phyloP scores from a whole-genome alignment of 2,329 filamentous ascomycete species.

The Pseudocercospora eumusae region DNA sequence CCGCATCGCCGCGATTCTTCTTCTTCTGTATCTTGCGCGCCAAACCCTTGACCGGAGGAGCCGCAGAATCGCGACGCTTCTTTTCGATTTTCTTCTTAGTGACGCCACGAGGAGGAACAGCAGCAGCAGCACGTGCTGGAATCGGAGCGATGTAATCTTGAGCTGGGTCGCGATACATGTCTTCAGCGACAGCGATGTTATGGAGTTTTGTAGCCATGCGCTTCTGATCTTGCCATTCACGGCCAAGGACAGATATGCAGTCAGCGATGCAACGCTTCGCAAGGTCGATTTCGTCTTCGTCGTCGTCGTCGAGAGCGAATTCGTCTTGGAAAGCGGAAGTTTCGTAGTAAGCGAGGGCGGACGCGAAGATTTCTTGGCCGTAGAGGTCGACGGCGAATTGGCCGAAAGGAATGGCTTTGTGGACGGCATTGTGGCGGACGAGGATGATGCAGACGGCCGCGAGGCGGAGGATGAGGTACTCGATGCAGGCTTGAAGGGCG shows the following conservation, averaged over 20 bases:
- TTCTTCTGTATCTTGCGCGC: background rate
- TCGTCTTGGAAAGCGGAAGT: background rate
- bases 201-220: background rate
- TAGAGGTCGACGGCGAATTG: slow-evolving; percentile 1
- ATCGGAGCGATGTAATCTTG: background rate
- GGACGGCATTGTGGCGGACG: background rate
- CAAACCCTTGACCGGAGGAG: background rate
- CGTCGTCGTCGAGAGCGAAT: background rate
- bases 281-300: background rate
- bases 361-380: background rate
- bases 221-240: background rate
- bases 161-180: background rate
- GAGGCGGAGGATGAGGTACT: background rate
- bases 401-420: background rate
- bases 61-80: background rate
- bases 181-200: background rate
- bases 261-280: background rate
- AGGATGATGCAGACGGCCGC: slow-evolving; percentile 1
- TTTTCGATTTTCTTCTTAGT: slow-evolving; percentile 3
- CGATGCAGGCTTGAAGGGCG: background rate
- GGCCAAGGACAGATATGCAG: background rate
- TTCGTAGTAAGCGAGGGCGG: background rate
- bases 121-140: background rate
- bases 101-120: background rate
- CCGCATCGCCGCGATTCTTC: background rate